phyloP scores from a whole-genome alignment of 805 yeast species.

The Candida succiphila region DNA sequence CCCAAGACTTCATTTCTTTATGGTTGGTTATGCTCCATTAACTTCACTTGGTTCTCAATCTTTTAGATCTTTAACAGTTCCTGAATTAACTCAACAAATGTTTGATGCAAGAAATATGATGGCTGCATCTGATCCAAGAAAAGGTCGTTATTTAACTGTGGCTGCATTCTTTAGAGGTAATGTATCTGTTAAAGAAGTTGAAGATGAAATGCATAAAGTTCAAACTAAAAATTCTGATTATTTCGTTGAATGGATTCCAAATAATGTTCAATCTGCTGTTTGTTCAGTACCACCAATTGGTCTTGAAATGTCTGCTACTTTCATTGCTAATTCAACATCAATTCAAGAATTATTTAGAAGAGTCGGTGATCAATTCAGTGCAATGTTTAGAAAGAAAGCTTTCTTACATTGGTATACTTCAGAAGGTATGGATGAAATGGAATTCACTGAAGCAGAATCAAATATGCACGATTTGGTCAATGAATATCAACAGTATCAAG shows the following conservation, averaged over 20 bases:
- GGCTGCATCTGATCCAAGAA: slow-evolving; percentile 90
- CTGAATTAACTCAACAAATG: slow-evolving; percentile 90
- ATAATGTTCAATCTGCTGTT: slow-evolving; percentile 88
- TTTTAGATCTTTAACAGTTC: slow-evolving; percentile 77
- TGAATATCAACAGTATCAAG: slow-evolving; percentile 91
- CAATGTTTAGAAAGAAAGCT: slow-evolving; percentile 90
- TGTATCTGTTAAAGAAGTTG: slow-evolving; percentile 87
- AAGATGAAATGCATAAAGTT: slow-evolving; percentile 82
- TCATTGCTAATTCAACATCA: slow-evolving; percentile 88
- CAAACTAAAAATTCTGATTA: slow-evolving; percentile 73
- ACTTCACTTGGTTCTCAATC: slow-evolving; percentile 73
- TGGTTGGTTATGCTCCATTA: slow-evolving; percentile 92
- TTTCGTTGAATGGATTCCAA: slow-evolving; percentile 95
- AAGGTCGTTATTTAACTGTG: slow-evolving; percentile 85
- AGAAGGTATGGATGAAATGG: slow-evolving; percentile 95
- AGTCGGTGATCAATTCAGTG: slow-evolving; percentile 81
- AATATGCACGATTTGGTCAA: slow-evolving; percentile 82
- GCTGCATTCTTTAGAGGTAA: slow-evolving; percentile 94
- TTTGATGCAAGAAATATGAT: slow-evolving; percentile 89
- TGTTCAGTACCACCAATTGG: slow-evolving; percentile 86
- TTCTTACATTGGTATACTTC: slow-evolving; percentile 94
- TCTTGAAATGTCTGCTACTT: slow-evolving; percentile 84
- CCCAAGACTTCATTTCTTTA: slow-evolving; percentile 91
- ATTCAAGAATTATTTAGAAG: slow-evolving; percentile 87
- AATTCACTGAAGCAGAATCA: slow-evolving; percentile 89